Evolutionary conservation across 805 yeast species (phyloP).

Genomic region (Cyberlindnera euphorbiiphila): DNA sequence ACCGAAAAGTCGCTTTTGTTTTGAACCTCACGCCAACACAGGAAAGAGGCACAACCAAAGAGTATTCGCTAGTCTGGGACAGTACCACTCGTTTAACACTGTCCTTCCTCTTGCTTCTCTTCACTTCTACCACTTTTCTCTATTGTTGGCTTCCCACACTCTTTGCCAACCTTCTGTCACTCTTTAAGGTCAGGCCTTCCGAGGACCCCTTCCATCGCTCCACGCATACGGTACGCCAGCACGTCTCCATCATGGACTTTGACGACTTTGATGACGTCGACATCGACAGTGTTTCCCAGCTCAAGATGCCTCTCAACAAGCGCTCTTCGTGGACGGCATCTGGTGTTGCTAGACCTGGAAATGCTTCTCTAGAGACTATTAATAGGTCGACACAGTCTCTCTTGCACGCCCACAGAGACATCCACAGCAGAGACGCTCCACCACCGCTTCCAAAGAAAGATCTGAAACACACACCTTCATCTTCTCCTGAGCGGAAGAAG

Average conservation of each 20-base stretch:
- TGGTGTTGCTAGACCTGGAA: conserved; percentile 7
- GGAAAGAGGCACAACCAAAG: no score
- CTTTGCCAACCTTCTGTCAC: no score
- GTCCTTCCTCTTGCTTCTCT: not conserved
- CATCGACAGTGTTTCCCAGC: conserved; percentile 14
- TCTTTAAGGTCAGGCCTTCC: no score
- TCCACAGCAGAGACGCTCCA: not conserved
- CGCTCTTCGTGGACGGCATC: conserved; percentile 5
- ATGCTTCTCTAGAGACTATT: conserved; percentile 8
- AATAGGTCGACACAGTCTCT: conserved; percentile 19
- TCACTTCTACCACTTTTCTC: not conserved
- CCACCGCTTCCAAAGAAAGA: conserved; percentile 2
- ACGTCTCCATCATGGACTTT: conserved; percentile 1
- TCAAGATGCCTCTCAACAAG: not conserved
- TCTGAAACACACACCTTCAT: conserved; percentile 4
- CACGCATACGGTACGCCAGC: not conserved
- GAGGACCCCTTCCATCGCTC: no score
- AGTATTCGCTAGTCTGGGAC: no score
- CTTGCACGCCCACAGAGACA: conserved; percentile 9
- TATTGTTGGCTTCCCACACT: no score
- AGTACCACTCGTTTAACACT: conserved; percentile 1
- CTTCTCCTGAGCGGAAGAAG: conserved; percentile 4
- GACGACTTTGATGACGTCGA: conserved; percentile 23
- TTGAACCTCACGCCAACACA: not conserved
- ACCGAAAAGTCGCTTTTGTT: not conserved